Evolutionary conservation across 169 alveolate genomes (phyloP), one percentile per base, ranked within the genome.

Genomic region (Babesia sp.): DNA sequence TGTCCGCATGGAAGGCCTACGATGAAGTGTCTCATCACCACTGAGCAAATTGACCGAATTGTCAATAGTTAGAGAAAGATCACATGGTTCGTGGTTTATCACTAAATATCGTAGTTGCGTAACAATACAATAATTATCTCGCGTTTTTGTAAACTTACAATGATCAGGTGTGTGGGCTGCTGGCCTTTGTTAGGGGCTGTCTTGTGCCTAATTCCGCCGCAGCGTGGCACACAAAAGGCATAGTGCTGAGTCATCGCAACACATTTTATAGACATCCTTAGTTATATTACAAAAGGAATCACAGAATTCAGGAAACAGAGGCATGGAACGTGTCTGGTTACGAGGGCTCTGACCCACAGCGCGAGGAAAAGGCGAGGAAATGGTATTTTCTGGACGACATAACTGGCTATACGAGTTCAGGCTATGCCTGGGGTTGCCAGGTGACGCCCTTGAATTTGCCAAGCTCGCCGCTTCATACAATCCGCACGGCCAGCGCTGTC

Each of bases 1-100:
- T 98, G 99, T 76, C 99, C 99, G 33, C 99, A 98, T 85, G 99
- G 99, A 6, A 85, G 99, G 50, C 99, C 99, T 6, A 96, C 99
- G n/a, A 93, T 98, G 60, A 89, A 89, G 50, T 84, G 89, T 53
- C 75, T 89, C 41, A 71, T 79, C 11, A 66, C 87, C 37, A 63
- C 70, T 26, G 64, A 69, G 26, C 87, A 79, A 31, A 22, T 79
- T 20, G 41, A 61, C 26, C n/a, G 54, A 6, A 57, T 79, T 1
- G 14, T 79, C 7, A 8, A 39, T 14, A 39, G 46, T 14, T 39
- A 39, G 46, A 39, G n/a, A 39, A 39, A 14, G 14, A 8, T 9
- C 46, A n/a, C n/a, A n/a, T n/a, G n/a, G n/a, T n/a, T n/a, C n/a
- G n/a, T n/a, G n/a, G n/a, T n/a, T n/a, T n/a, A n/a, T n/a, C n/a